Evolutionary conservation across 768 basidiomycete genomes (phyloP).

Genomic region (Mycena vitilis): DNA sequence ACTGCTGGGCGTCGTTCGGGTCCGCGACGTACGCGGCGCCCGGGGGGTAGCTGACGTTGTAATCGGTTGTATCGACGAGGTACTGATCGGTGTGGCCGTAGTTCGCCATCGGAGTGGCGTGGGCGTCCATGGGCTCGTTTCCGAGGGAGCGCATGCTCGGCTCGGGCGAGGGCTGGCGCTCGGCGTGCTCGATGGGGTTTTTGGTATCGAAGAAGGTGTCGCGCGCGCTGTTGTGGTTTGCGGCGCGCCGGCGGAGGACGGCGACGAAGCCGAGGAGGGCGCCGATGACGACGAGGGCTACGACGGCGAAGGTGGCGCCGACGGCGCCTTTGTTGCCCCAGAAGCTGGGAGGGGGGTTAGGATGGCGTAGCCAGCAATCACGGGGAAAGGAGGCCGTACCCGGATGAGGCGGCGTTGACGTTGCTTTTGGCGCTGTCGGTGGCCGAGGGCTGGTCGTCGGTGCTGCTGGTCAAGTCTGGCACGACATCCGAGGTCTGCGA

Average conservation of each 20-base stretch:
- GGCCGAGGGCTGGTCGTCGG: slow-evolving; percentile 4
- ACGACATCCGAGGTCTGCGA: background rate
- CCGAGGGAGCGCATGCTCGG: slow-evolving; percentile 34
- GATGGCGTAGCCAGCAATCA: background rate
- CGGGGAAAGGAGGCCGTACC: slow-evolving; percentile 2
- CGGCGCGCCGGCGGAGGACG: slow-evolving; percentile 20
- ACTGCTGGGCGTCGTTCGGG: background rate
- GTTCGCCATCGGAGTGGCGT: slow-evolving; percentile 24
- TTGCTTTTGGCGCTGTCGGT: background rate
- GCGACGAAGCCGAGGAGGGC: slow-evolving; percentile 1
- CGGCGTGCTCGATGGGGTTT: slow-evolving; percentile 8
- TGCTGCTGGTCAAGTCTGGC: slow-evolving; percentile 4
- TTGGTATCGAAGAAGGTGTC: slow-evolving; percentile 37
- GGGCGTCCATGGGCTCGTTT: slow-evolving; percentile 33
- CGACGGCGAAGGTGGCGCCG: slow-evolving; percentile 32
- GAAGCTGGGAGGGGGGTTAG: slow-evolving; percentile 16
- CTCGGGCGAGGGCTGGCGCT: slow-evolving; percentile 7
- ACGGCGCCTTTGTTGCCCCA: slow-evolving; percentile 36
- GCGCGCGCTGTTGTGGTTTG: slow-evolving; percentile 25
- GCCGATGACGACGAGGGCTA: slow-evolving; percentile 28
- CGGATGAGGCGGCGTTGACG: slow-evolving; percentile 27
- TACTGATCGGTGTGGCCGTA: slow-evolving; percentile 30
- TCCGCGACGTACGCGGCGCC: slow-evolving; percentile 22
- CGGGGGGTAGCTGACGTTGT: slow-evolving; percentile 31
- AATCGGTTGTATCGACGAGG: slow-evolving; percentile 32